Percentiles rank a stretch among this genome's conserved stretches.
Evolutionary conservation across 805 yeast genomes (phyloP).

Genomic region (Pichia manshurica): DNA sequence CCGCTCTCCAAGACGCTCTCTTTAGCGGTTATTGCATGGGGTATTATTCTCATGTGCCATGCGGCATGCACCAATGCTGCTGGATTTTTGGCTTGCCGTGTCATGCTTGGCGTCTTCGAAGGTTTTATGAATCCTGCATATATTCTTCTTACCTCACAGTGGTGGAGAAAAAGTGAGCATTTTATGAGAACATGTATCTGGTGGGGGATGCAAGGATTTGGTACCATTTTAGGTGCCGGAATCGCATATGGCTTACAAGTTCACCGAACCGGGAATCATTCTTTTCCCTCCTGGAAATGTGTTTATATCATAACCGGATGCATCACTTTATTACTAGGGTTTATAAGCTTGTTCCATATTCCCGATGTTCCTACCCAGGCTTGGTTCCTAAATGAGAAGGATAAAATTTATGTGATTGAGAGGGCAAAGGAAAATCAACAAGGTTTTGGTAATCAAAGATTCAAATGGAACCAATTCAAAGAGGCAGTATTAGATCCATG

Average conservation of each 20-base stretch:
- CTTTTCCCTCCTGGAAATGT: constrained; percentile 51
- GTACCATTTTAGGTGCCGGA: constrained; percentile 43
- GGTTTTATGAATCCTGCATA: constrained; percentile 29
- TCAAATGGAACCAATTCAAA: constrained; percentile 47
- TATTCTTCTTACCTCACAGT: constrained; percentile 29
- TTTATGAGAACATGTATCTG: constrained; percentile 24
- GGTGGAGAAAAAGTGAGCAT: constrained; percentile 27
- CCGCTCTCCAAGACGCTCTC: constrained; percentile 35
- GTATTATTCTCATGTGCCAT: constrained; percentile 39
- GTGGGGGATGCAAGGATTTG: constrained; percentile 37
- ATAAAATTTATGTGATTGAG: constrained; percentile 30
- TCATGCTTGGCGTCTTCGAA: constrained; percentile 42
- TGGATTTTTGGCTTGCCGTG: constrained; percentile 41
- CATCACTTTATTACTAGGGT: constrained; percentile 48
- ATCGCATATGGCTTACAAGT: constrained; percentile 45
- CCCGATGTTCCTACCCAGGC: constrained; percentile 32
- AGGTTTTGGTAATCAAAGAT: constrained; percentile 29
- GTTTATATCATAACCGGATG: constrained; percentile 56
- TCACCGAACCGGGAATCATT: constrained; percentile 2
- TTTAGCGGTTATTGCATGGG: constrained; percentile 39
- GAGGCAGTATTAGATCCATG: constrained; percentile 51
- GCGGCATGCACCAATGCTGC: constrained; percentile 40
- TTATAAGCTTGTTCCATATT: constrained; percentile 38
- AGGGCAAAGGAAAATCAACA: constrained; percentile 32
- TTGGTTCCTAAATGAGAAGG: constrained; percentile 32